These are phyloP conservation scores for Gossypium aridum DNA, from an alignment of 441 rosid genomes.

Conservation along the genomic window DNA sequence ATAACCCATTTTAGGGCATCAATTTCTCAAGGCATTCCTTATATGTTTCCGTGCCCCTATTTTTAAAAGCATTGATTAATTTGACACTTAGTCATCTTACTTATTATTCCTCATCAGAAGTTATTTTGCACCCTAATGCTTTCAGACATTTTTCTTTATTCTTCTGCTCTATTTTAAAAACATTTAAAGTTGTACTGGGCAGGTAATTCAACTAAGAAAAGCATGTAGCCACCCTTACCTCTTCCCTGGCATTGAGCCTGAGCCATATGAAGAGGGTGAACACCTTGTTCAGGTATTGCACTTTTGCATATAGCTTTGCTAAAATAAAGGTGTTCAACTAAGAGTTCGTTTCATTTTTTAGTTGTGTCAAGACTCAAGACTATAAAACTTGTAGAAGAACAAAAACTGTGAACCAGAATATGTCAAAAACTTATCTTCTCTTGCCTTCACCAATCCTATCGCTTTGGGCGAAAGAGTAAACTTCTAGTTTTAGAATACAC, in stretches of 20 bases:
- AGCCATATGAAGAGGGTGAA: conserved; percentile 92
- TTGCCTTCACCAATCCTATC: neutral
- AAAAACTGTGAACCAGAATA: neutral
- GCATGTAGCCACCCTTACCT: conserved; percentile 95
- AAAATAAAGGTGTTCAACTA: neutral
- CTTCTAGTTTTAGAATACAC: neutral
- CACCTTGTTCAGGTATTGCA: conserved; percentile 78
- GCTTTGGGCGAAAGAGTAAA: neutral
- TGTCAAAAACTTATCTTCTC: neutral
- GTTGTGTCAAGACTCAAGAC: neutral
- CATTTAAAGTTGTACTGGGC: conserved; percentile 10
- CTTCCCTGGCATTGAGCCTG: conserved; percentile 92
- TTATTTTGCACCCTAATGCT: neutral
- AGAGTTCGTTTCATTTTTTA: neutral
- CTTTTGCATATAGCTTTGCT: conserved; percentile 5
- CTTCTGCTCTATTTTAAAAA: neutral
- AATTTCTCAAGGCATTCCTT: neutral
- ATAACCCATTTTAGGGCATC: neutral
- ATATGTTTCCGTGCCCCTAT: neutral
- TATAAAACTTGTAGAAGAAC: neutral
- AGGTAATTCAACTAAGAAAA: conserved; percentile 87
- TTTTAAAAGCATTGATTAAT: neutral
- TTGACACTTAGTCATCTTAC: neutral
- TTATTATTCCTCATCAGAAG: neutral
- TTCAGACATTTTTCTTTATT: neutral